Base-by-base conservation (phyloP, 495 filamentous ascomycete genomes). In the Hyphodiscus hymeniophilus region DNA sequence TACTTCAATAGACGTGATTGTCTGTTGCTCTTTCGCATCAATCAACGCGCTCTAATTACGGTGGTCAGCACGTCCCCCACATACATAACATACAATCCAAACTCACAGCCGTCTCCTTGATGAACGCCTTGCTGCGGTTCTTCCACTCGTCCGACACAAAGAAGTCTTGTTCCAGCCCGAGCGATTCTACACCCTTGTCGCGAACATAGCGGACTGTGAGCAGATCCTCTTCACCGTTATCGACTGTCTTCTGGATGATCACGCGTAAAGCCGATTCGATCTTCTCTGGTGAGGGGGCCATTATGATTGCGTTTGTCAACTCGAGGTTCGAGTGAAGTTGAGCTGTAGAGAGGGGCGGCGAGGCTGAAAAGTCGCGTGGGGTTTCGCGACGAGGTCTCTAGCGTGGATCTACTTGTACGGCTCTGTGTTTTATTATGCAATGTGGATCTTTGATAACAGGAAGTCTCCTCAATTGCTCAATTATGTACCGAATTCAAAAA, bases 71-170 rank as follows among this genome's bases (percentile, higher is more conserved):
- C 21, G 3, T 12, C n/a, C 7, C 18, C 32, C 3, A 32, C n/a
- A 15, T 5, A 13, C 16, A 13, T 5, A 36, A 5, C 3, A 13
- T 13, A 3, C 4, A 13, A 5, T 36, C 33, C 33, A 34, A 35
- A 10, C 8, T 18, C 6, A 94, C 90, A 43, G 85, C 75, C 62
- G 80, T 76, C 13, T 76, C 70, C 47, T 75, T 71, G 47, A 96
- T 87, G 24, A 94, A 60, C 16, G 71, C 54, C 47, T 94, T 88
- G 64, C 87, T 94, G 53, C 74, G 75, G 13, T 67, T 59, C 56
- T 92, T 94, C 91, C 92, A 97, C n/a, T 72, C 62, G 3, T 55
- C 60, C 34, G 76, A 63, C 56, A 81, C 85, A 59, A 94, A 81
- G 57, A 86, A 95, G 0, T 76, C 85, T 3, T 76, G 66, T 2